Conservation (phyloP, 257 asterid genomes). For the Solanum sejunctum region DNA sequence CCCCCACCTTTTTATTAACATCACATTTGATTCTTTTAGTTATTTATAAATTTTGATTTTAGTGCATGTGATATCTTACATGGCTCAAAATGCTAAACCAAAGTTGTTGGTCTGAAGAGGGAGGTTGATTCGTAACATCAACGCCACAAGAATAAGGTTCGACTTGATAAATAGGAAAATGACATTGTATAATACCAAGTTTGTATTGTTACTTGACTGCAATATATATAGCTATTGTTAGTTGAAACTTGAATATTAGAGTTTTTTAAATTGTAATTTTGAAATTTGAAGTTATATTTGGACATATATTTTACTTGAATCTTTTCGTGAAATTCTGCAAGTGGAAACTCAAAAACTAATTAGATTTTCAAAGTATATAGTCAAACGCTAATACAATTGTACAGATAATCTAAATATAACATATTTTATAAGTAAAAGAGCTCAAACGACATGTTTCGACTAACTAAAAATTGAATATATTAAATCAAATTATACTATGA, state of each 20-base stretch:
- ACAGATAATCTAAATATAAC: neutral
- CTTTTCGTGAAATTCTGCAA: too few relatives aligned
- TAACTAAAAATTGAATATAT: neutral
- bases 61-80: neutral
- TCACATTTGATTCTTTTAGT: neutral
- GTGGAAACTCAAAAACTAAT: neutral
- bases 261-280: too few relatives aligned
- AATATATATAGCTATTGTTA: too few relatives aligned
- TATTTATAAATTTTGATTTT: neutral
- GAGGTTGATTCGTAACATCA: neutral
- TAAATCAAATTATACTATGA: neutral
- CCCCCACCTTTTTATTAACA: neutral
- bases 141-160: neutral
- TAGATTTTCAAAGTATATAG: too few relatives aligned
- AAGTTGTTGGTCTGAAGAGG: neutral
- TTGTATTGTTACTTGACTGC: too few relatives aligned
- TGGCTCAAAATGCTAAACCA: neutral
- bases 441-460: neutral
- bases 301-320: too few relatives aligned
- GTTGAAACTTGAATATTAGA: too few relatives aligned
- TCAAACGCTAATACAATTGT: fast-evolving
- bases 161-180: neutral
- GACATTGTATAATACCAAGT: too few relatives aligned
- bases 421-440: neutral
- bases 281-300: too few relatives aligned